Conservation (phyloP, 768 basidiomycete genomes). For the Erythrobasidium yunnanense region DNA sequence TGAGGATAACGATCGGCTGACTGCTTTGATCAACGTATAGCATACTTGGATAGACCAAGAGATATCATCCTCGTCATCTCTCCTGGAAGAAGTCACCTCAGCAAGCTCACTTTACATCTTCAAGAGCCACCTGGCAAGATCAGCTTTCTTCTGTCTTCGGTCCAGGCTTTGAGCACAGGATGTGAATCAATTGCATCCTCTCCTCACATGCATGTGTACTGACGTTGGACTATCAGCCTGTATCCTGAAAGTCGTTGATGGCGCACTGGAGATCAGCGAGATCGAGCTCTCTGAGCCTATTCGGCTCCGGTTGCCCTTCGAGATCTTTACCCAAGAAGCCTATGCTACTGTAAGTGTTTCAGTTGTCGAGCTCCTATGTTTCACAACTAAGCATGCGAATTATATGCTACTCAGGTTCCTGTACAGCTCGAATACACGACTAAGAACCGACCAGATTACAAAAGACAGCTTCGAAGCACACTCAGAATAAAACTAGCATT, state of each 20-base stretch:
- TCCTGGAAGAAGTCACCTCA: constrained; percentile 36
- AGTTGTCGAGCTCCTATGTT: neutral
- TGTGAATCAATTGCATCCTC: too few species aligned
- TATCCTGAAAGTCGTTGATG: too few species aligned
- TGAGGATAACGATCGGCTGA: too few species aligned
- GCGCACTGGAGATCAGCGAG: too few species aligned
- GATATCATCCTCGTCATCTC: constrained; percentile 38
- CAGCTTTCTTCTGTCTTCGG: too few species aligned
- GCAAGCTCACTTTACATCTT: constrained; percentile 27
- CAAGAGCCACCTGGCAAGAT: neutral
- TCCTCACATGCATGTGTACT: too few species aligned
- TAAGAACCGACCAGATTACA: constrained; percentile 47
- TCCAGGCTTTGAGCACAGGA: too few species aligned
- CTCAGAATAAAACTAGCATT: constrained; percentile 57
- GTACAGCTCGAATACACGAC: constrained; percentile 62
- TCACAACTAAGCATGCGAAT: neutral
- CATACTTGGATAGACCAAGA: constrained; percentile 15
- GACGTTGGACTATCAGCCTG: too few species aligned
- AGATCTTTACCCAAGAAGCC: neutral
- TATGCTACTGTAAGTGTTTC: neutral
- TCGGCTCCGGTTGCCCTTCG: neutral
- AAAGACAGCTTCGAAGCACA: constrained; percentile 51
- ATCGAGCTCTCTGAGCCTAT: neutral
- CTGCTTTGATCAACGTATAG: too few species aligned
- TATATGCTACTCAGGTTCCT: constrained; percentile 47